phyloP scores from a whole-genome alignment of 1,284 basidiomycete species.

The Pseudozyma tsukubaensis region DNA sequence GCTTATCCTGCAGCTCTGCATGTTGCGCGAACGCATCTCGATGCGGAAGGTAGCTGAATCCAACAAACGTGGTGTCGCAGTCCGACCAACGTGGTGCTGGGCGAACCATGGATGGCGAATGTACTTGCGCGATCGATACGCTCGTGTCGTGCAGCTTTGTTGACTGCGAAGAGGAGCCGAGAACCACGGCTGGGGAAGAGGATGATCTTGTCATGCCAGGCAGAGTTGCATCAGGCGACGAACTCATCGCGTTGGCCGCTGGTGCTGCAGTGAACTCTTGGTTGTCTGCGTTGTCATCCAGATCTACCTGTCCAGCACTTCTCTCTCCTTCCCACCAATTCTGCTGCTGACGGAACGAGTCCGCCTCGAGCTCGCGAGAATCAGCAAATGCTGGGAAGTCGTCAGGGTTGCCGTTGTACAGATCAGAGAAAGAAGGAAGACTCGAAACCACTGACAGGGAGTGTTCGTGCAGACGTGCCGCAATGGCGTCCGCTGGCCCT shows the following conservation, averaged over 20 bases:
- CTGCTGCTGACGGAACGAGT: conserved; percentile 21
- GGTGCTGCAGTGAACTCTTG: not conserved
- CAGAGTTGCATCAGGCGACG: not conserved
- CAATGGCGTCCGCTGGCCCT: conserved; percentile 3
- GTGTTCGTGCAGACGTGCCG: conserved; percentile 20
- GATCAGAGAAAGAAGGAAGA: conserved; percentile 59
- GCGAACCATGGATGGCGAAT: conserved; percentile 23
- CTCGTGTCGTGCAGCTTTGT: conserved; percentile 11
- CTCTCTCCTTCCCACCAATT: conserved; percentile 24
- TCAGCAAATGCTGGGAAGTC: conserved; percentile 63
- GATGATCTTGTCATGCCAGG: conserved; percentile 33
- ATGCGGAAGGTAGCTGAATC: conserved; percentile 58
- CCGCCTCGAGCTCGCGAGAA: conserved; percentile 41
- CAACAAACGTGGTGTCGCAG: conserved; percentile 54
- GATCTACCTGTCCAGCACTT: not conserved
- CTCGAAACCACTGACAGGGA: conserved; percentile 49
- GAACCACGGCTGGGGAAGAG: conserved; percentile 34
- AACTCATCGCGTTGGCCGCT: not conserved
- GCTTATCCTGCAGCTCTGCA: not conserved
- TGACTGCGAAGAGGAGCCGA: conserved; percentile 14
- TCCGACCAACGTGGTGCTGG: conserved; percentile 52
- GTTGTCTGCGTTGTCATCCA: not conserved
- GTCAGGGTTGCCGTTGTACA: conserved; percentile 57
- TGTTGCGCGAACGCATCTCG: conserved; percentile 33
- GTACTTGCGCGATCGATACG: conserved; percentile 1